Evolutionary conservation across 176 grass and related monocot species (phyloP), one percentile per base, ranked within the genome.

Genomic region (Bothriochloa decipiens): DNA sequence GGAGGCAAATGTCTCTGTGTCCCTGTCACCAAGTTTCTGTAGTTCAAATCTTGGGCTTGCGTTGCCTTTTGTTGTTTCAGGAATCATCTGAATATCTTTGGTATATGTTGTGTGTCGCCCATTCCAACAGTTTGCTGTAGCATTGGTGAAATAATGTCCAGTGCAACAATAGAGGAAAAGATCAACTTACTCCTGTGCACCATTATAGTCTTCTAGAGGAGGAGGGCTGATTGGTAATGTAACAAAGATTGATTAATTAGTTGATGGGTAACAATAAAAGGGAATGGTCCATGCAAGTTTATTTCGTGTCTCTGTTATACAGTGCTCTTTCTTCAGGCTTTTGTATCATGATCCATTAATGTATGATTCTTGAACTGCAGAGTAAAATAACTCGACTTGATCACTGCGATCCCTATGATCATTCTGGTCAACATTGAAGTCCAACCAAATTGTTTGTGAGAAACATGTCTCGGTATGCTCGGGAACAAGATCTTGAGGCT

Each of bases 381-480:
- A 10, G 55, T 58, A 23, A 23, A 58, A 1, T 58, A 58, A 8
- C 55, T 23, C 55, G 22, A 58, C 55, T 0, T 1, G 22, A 58
- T 20, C 20, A 23, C 55, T n/a, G 55, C 55, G 8, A 58, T 23
- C 55, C 55, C 55, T 10, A 58, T 58, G 22, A 58, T 23, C 55
- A n/a, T 10, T 58, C 55, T 58, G 55, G 55, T 23, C 22, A 58
- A 58, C 55, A 58, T 58, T 8, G 22, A 58, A 58, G 55, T 23
- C 0, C 8, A 58, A 97, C 88, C 41, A 89, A 85, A 46, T 72
- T 97, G 86, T 97, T 91, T 7, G 95, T 94, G 26, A 92, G 92
- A 20, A 73, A 82, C n/a, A 68, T 97, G 68, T 94, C 95, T 66
- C 46, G 75, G 23, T 25, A 72, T 60, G 91, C 86, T 17, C 83